phyloP scores from a whole-genome alignment of 2,329 filamentous ascomycete genomes.

The Curvularia hawaiiensis region DNA sequence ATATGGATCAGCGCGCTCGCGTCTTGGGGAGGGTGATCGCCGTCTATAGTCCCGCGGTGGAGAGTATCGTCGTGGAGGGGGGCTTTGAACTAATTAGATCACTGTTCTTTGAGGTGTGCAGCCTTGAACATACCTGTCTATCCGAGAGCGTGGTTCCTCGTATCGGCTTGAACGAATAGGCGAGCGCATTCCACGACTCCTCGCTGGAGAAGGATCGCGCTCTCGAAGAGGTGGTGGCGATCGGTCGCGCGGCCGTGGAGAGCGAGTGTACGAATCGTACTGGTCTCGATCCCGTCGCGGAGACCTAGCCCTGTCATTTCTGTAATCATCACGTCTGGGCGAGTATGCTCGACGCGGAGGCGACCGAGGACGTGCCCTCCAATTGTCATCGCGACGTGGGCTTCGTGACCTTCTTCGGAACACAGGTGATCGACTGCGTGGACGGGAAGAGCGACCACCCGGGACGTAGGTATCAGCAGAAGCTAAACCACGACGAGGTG shows the following conservation, averaged over 20 bases:
- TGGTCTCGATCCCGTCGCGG: slow-evolving; percentile 49
- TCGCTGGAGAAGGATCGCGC: slow-evolving; percentile 54
- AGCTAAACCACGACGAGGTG: slow-evolving; percentile 42
- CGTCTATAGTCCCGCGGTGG: slow-evolving; percentile 55
- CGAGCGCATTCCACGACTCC: slow-evolving; percentile 53
- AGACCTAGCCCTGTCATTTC: slow-evolving; percentile 47
- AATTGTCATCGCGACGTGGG: slow-evolving; percentile 49
- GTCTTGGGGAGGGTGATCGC: slow-evolving; percentile 59
- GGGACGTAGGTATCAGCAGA: slow-evolving; percentile 51
- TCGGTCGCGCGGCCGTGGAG: slow-evolving; percentile 50
- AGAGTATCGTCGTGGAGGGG: slow-evolving; percentile 48
- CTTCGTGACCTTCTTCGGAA: slow-evolving; percentile 50
- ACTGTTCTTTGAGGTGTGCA: not conserved
- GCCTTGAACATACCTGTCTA: slow-evolving; percentile 35
- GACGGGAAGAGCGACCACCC: slow-evolving; percentile 41
- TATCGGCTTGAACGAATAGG: slow-evolving; percentile 49
- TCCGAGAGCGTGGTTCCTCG: slow-evolving; percentile 52
- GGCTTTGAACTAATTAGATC: slow-evolving; percentile 27
- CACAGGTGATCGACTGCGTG: slow-evolving; percentile 47
- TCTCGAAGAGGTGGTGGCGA: slow-evolving; percentile 50
- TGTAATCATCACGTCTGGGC: slow-evolving; percentile 43
- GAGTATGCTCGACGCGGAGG: slow-evolving; percentile 53
- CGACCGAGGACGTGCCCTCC: slow-evolving; percentile 54
- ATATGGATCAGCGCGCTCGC: slow-evolving; percentile 55
- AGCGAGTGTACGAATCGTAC: slow-evolving; percentile 48